Evolutionary conservation across 208 protist species (phyloP), one percentile per base, ranked within the genome.

Genomic region (Acanthamoeba castellanii): DNA sequence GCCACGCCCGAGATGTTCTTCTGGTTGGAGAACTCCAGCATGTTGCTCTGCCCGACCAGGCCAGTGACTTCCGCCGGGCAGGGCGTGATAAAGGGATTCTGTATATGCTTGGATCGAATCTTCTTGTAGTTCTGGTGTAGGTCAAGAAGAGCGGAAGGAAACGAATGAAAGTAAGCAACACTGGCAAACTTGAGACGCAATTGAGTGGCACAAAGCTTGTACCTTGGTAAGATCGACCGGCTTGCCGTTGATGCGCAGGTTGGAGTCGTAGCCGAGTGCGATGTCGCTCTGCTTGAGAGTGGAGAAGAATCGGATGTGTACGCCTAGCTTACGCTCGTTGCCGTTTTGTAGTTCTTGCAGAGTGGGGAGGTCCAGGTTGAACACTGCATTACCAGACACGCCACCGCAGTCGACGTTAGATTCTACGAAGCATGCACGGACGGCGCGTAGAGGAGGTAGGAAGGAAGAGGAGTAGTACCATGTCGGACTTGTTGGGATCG

Each of bases 1-100:
- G 81, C 81, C 42, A 88, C 81, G 50, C 81, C 81, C 27, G 81
- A 88, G 18, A 55, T 34, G 50, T 64, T 64, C 52, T 88, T 88
- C 3, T 55, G 50, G 25, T 61, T 88, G 27, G 42, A 50, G 45
- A 88, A 88, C 81, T 88, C 81, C 0, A 88, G 22, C 50, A 66
- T 30, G n/a, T 88, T 88, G 50, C 52, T 88, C 52, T 22, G 18
- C 27, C 50, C 52, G 27, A 88, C 81, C 7, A 88, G 50, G 1
- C 37, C 13, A 1, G 81, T 88, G 27, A 88, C 34, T 8, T 88
- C 81, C 1, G 81, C 81, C 9, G 81, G 81, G 11, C 1, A 88
- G 13, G 81, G 81, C 27, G 81, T 88, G 50, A 88, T 64, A 27
- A 88, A 88, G 14, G 81, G 81, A n/a, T 88, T 64, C 45, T 55